Evolutionary conservation across 768 basidiomycete species (phyloP).

Genomic region (Serendipita sp.): DNA sequence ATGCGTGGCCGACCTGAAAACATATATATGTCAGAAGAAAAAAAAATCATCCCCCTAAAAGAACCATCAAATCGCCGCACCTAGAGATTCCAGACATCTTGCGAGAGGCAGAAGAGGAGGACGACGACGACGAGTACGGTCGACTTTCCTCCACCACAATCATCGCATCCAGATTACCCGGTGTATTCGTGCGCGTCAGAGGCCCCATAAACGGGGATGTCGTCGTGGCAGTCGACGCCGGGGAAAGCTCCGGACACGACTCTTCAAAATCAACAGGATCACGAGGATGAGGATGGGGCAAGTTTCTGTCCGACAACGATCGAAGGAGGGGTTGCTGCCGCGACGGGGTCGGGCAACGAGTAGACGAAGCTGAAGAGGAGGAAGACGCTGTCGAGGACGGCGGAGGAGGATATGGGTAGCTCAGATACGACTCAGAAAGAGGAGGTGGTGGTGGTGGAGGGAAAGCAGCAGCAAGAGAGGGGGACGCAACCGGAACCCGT

Average conservation of each 20-base stretch:
- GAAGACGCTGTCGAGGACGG: too few species aligned
- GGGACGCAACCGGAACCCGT: not conserved
- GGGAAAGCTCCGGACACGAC: not conserved
- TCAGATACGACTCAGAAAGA: too few species aligned
- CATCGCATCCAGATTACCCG: not conserved
- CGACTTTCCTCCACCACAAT: not conserved
- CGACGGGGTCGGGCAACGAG: not conserved
- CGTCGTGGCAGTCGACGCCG: not conserved
- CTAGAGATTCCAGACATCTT: too few species aligned
- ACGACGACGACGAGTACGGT: not conserved
- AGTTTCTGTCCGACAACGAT: not conserved
- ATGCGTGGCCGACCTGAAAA: too few species aligned
- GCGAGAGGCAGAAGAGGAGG: too few species aligned
- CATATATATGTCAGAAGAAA: too few species aligned
- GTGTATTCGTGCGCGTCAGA: not conserved
- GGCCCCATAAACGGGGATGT: not conserved
- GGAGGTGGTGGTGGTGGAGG: not conserved
- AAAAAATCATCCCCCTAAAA: too few species aligned
- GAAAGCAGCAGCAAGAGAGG: not conserved
- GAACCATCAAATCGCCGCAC: too few species aligned
- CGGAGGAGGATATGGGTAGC: not conserved
- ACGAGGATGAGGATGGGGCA: not conserved
- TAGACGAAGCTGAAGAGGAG: not conserved
- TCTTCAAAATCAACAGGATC: not conserved
- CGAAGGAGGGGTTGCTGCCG: not conserved